Conservation (phyloP, 2,329 filamentous ascomycete genomes). For the Periconia digitata region DNA sequence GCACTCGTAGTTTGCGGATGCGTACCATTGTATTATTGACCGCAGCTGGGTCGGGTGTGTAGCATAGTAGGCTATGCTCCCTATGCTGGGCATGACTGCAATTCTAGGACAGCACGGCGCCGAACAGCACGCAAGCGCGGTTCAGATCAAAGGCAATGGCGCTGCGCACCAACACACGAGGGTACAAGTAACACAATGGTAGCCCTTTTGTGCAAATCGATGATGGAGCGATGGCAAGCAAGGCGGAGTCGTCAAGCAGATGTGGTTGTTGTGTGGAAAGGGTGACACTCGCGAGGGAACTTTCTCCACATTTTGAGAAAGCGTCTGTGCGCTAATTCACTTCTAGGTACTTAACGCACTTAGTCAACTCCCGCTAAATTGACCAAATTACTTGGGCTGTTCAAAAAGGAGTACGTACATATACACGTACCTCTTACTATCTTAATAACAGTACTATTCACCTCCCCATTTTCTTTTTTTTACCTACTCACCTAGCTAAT, state of each 20-base stretch:
- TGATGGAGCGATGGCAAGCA: not conserved
- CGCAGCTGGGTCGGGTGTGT: slow-evolving; percentile 78
- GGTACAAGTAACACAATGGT: not conserved
- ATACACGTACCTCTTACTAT: no score
- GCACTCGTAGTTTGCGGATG: not conserved
- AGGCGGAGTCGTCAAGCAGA: not conserved
- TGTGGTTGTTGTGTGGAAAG: not conserved
- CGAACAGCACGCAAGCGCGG: not conserved
- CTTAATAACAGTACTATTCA: no score
- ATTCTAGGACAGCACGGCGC: not conserved
- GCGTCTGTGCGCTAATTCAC: not conserved
- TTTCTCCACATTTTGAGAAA: not conserved
- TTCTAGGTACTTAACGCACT: no score
- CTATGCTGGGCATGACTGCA: slow-evolving; percentile 41
- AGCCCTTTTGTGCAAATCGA: not conserved
- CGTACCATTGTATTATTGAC: slow-evolving; percentile 85
- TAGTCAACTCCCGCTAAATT: no score
- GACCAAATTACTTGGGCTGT: no score
- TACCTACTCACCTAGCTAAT: no score
- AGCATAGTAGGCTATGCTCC: slow-evolving; percentile 67
- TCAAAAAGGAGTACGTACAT: no score
- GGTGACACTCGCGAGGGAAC: not conserved
- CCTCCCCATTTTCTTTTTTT: no score
- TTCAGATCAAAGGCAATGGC: not conserved
- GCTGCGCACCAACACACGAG: not conserved